Evolutionary conservation across 1,139 yeast species (phyloP).

Genomic region (Scheffersomyces illinoinensis): DNA sequence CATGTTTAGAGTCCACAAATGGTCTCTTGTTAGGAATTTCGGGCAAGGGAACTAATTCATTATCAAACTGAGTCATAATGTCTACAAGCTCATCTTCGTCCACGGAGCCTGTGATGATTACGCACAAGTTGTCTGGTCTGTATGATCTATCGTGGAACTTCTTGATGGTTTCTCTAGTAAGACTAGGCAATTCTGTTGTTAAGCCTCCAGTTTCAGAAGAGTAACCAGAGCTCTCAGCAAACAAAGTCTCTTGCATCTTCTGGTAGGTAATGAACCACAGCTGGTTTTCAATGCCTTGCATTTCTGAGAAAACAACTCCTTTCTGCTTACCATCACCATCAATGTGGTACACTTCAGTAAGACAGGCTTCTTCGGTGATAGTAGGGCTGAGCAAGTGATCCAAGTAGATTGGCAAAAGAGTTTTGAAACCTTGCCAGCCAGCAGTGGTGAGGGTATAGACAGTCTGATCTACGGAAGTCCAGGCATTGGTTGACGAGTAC

Average conservation of each 20-base stretch:
- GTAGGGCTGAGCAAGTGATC: constrained; percentile 89
- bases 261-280: constrained; percentile 72
- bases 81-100: constrained; percentile 68
- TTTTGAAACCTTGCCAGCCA: constrained; percentile 93
- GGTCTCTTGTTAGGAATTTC: constrained; percentile 56
- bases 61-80: constrained; percentile 65
- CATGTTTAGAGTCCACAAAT: constrained; percentile 71
- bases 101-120: constrained; percentile 83
- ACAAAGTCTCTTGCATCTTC: constrained; percentile 63
- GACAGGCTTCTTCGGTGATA: constrained; percentile 83
- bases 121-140: constrained; percentile 80
- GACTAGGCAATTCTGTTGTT: constrained; percentile 68
- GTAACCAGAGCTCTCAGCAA: constrained; percentile 68
- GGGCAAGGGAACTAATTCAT: constrained; percentile 46
- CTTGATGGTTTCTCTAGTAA: constrained; percentile 73
- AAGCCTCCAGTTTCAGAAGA: constrained; percentile 95
- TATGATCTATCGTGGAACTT: constrained; percentile 72
- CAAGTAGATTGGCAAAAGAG: constrained; percentile 81
- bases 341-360: constrained; percentile 93
- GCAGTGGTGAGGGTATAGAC: constrained; percentile 90
- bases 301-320: constrained; percentile 96
- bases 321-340: constrained; percentile 90
- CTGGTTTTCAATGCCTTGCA: constrained; percentile 90
- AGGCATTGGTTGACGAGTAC: constrained; percentile 89
- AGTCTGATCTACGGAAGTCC: constrained; percentile 97